Base-by-base conservation (phyloP, 2,329 filamentous ascomycete species). In the Arthrinium phaeospermum region DNA sequence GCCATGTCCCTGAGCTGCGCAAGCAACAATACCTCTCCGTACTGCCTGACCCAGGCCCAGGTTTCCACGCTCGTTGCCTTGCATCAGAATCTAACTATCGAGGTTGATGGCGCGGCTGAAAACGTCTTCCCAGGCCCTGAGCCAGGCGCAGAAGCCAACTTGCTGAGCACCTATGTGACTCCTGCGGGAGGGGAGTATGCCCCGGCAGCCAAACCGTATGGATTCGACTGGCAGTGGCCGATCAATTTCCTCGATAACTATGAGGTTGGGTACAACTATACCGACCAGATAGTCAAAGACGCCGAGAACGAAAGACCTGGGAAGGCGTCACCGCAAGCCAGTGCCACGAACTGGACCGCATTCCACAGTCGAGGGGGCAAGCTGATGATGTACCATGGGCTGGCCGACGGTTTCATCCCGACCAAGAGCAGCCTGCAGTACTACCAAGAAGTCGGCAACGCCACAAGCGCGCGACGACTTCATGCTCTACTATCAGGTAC, bases 401-500 rank as follows among this genome's bases (percentile, higher is more conserved):
- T 74, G 6, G 79, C 76, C 5, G 82, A 84, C 72, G 69, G 73
- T 0, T 57, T 82, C 7, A 79, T 83, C 49, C 78, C 80, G 6
- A 80, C 80, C 1, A 75, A 75, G 16, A 78, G 77, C 19, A 81
- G 79, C 27, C 69, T 76, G 13, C 71, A 76, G 61, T 57, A 57
- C 27, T 82, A 81, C 67, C 79, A 80, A 67, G 77, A 81, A 49
- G 72, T 77, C 47, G 78, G 79, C 0, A 51, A 68, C 30, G 75
- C 76, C 24, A 76, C 78, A 16, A 8, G 67, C 34, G 6, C 41
- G 41, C 4, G 41, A 46, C 41, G 84, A 86, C 30, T 85, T 86
- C 77, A 90, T 86, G 79, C 76, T 80, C 19, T 83, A 86, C 74
- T 88, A 88, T 78, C 78, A 81, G 7, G 81, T 88, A 22, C 85